phyloP scores from a whole-genome alignment of 352 stramenopile species.

The Globisporangium barbulae region DNA sequence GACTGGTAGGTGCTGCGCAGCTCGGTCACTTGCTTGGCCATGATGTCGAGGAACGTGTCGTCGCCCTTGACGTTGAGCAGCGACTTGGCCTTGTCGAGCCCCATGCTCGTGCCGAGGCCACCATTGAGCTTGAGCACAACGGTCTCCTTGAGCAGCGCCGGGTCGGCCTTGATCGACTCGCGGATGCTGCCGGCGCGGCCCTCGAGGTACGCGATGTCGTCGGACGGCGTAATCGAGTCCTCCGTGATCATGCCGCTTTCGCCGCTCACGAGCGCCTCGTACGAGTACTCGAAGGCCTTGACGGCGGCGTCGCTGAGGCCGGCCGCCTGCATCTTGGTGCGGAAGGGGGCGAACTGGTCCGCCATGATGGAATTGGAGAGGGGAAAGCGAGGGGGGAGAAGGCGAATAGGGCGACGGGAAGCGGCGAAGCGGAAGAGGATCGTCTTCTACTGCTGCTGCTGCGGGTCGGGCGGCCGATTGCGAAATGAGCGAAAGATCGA shows the following conservation, averaged over 20 bases:
- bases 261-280: slow-evolving; percentile 92
- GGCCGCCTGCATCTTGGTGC: slow-evolving; percentile 96
- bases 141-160: slow-evolving; percentile 74
- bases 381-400: slow-evolving; percentile 6
- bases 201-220: slow-evolving; percentile 79
- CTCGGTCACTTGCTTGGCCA: slow-evolving; percentile 91
- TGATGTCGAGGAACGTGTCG: slow-evolving; percentile 92
- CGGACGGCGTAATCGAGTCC: slow-evolving; percentile 87
- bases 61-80: slow-evolving; percentile 92
- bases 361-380: slow-evolving; percentile 28
- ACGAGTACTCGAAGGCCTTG: slow-evolving; percentile 97
- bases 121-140: slow-evolving; percentile 89
- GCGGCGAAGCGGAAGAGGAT: slow-evolving; percentile 13
- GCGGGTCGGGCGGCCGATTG: slow-evolving; percentile 12
- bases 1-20: slow-evolving; percentile 93
- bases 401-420: slow-evolving; percentile 4
- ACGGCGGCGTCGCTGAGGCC: slow-evolving; percentile 95
- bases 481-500: slow-evolving; percentile 14
- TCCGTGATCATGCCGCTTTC: slow-evolving; percentile 97
- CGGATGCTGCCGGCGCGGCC: slow-evolving; percentile 74
- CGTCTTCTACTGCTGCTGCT: slow-evolving; percentile 14
- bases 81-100: slow-evolving; percentile 95
- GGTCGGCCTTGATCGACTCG: slow-evolving; percentile 66
- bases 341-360: slow-evolving; percentile 65
- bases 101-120: slow-evolving; percentile 85